Evolutionary conservation across 2,329 filamentous ascomycete species (phyloP), one percentile per base, ranked within the genome.

Genomic region (Beauveria sp.): DNA sequence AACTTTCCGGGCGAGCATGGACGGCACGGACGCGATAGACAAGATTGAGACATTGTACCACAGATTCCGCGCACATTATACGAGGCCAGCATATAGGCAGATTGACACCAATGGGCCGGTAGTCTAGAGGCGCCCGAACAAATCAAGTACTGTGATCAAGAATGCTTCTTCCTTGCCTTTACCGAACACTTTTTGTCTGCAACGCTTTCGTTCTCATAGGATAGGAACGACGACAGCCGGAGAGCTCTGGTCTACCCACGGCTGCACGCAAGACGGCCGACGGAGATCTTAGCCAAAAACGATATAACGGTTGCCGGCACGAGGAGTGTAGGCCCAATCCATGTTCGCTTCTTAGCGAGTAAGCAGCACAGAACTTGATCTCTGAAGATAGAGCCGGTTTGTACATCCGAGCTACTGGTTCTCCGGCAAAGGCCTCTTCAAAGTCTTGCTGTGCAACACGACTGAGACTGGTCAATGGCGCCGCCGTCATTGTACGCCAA

Each of bases 311-410:
- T 2, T 47, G 16, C 40, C 41, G 28, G 20, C 40, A 60, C n/a
- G 37, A 41, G 3, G 12, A 52, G 24, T 24, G 16, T n/a, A 43
- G 44, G 4, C 18, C 7, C 52, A n/a, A n/a, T 30, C 6, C 5
- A 22, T 14, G 2, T 24, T 61, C 58, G 58, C 58, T 61, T 55
- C 41, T 55, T 55, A 61, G 58, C 58, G 58, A 61, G 34, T 20
- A 44, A 16, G 3, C 18, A 14, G 14, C 16, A 37, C 34, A 18
- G 12, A 9, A 30, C 5, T 8, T 2, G 43, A 41, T 9, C 44
- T 59, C 40, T 43, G 48, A 55, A 55, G 44, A 55, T 55, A 50
- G 57, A 47, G 48, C 5, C 5, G 12, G 34, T 34, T 22, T 24
- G 30, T 30, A 20, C 28, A 20, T 22, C 41, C 51, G n/a, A 48